Evolutionary conservation across 768 basidiomycete species (phyloP), one percentile per base, ranked within the genome.

Genomic region (Candolleomyces eurysporus): DNA sequence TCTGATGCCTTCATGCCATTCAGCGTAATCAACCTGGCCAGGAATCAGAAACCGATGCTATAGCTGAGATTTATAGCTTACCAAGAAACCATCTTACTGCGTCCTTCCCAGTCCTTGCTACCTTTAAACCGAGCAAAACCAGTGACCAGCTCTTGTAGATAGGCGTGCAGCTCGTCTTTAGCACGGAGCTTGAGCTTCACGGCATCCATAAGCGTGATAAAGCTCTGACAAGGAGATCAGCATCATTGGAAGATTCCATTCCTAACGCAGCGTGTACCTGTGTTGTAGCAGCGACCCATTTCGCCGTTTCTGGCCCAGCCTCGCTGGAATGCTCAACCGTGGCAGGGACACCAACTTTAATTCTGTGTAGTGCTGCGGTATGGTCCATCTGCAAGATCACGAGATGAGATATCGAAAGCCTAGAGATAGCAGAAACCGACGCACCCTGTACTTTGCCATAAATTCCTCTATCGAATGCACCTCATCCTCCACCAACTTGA

Each of bases 201-300:
- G 0, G 95, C 96, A 67, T 99, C 97, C 93, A 98, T 97, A 65
- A 98, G 96, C 0, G 96, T 98, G 65, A 99, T 98, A 64, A 98
- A 99, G 72, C 88, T 91, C 94, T 40, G 48, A 32, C 16, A 32
- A 5, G 48, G 22, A 22, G 17, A 14, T 5, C 40, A 22, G 14
- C n/a, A 36, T 49, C 30, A 21, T 8, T 17, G 1, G 1, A 17
- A 46, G 4, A 46, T 46, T 6, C 6, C 45, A 26, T 26, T 46
- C 16, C 3, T 3, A 21, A 46, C 9, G 45, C 8, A 17, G 11
- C 8, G 36, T 6, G 36, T 14, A 46, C 45, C 45, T 46, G 45
- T 46, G 45, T 46, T 9, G 96, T 98, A 74, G 98, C 94, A 9
- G 96, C 96, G 26, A 99, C 94, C 91, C 92, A 95, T 74, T 98